A percentile compares a stretch with the other conserved stretches of the same genome.
Conservation (phyloP, 179 eudicot species). For the Vitellaria paradoxa region DNA sequence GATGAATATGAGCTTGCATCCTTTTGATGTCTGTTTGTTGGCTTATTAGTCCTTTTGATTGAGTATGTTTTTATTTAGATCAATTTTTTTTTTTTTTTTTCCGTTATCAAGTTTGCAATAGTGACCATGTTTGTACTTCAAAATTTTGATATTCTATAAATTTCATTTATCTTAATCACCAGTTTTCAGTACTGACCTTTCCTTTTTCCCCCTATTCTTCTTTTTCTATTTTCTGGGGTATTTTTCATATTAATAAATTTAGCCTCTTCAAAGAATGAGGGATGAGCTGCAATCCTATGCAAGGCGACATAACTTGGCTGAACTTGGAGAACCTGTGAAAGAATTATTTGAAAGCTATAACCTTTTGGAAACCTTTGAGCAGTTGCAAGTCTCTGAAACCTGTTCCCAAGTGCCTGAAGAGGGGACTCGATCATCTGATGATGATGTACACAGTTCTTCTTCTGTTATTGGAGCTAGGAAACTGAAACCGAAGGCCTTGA, state of each 20-base stretch:
- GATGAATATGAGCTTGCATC: neutral
- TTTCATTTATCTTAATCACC: neutral
- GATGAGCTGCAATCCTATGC: constrained; percentile 75
- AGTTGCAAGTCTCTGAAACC: constrained; percentile 60
- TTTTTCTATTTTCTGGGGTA: too few species aligned
- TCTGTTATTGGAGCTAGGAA: constrained; percentile 39
- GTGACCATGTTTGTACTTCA: too few species aligned
- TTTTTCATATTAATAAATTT: neutral
- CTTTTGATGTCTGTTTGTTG: neutral
- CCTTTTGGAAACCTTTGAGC: constrained; percentile 54
- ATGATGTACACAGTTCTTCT: constrained; percentile 47
- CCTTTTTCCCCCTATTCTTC: too few species aligned
- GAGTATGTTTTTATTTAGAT: too few species aligned
- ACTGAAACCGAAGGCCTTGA: constrained; percentile 48
- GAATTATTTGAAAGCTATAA: constrained; percentile 62
- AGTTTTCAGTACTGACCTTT: too few species aligned
- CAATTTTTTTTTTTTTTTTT: too few species aligned
- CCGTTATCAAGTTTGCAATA: too few species aligned
- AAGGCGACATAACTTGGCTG: constrained; percentile 55
- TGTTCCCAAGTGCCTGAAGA: constrained; percentile 57
- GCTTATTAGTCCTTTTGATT: too few species aligned
- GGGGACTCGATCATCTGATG: constrained; percentile 45
- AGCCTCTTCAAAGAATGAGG: constrained; percentile 70
- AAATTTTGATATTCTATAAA: too few species aligned
- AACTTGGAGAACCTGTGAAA: constrained; percentile 46